These are phyloP conservation scores for Eutypa lata DNA, from an alignment of 2,329 filamentous ascomycete genomes.

Conservation along the genomic window DNA sequence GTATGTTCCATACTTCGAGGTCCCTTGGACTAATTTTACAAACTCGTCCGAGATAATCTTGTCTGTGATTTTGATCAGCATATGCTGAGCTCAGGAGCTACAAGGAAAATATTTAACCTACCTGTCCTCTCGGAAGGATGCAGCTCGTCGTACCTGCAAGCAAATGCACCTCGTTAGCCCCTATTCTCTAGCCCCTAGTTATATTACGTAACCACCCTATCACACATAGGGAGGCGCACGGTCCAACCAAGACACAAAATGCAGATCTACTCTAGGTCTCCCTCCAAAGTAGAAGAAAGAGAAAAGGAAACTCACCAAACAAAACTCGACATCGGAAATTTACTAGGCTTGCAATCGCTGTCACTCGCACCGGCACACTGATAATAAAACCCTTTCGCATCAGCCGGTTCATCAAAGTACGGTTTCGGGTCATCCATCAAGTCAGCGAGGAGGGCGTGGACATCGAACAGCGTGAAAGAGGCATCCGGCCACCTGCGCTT, in stretches of 20 bases:
- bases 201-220: no score
- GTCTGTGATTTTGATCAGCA: conserved; percentile 20
- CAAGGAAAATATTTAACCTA: conserved; percentile 30
- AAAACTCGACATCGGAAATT: conserved; percentile 53
- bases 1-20: conserved; percentile 37
- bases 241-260: no score
- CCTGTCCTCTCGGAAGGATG: conserved; percentile 67
- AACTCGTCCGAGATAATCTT: conserved; percentile 40
- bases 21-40: conserved; percentile 35
- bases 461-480: conserved; percentile 64
- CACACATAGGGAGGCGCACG: no score
- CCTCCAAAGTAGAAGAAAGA: no score
- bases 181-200: no score
- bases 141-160: conserved; percentile 58
- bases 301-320: conserved; percentile 64
- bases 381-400: conserved; percentile 58
- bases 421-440: conserved; percentile 57
- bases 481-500: conserved; percentile 53
- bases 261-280: no score
- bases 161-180: not conserved
- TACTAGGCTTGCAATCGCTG: conserved; percentile 28
- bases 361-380: conserved; percentile 40
- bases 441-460: conserved; percentile 62
- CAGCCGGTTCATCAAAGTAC: conserved; percentile 63
- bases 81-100: not conserved